Conservation (phyloP, 768 basidiomycete genomes). For the Psilocybe sp. region DNA sequence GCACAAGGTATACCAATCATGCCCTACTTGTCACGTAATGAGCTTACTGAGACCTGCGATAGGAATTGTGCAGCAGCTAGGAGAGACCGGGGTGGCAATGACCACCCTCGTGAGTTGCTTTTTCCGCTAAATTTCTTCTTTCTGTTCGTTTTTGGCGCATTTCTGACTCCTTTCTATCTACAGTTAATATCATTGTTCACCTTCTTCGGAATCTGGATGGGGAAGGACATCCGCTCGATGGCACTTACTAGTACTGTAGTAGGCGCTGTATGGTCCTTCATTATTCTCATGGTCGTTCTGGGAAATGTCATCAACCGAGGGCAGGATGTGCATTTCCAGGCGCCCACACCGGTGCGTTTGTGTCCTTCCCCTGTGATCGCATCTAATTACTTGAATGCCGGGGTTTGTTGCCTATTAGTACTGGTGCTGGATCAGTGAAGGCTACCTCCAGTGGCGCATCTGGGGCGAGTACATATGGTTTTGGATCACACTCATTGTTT, state of each 20-base stretch:
- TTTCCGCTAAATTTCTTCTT: background rate
- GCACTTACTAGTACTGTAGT: slow-evolving; percentile 23
- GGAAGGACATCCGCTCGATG: slow-evolving; percentile 23
- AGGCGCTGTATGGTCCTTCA: slow-evolving; percentile 29
- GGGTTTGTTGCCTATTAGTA: slow-evolving; percentile 15
- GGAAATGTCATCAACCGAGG: slow-evolving; percentile 22
- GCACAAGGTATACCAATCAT: slow-evolving; percentile 29
- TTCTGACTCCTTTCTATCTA: background rate
- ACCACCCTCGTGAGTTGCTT: slow-evolving; percentile 33
- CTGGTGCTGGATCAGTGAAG: slow-evolving; percentile 43
- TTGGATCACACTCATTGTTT: slow-evolving; percentile 36
- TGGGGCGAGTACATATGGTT: slow-evolving; percentile 45
- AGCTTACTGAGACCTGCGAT: background rate
- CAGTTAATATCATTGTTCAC: slow-evolving; percentile 40
- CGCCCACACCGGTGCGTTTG: slow-evolving; percentile 31
- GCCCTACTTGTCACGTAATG: background rate
- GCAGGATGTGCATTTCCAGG: slow-evolving; percentile 17
- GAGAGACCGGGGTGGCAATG: slow-evolving; percentile 40
- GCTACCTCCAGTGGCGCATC: slow-evolving; percentile 28
- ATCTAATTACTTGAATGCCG: too few species aligned
- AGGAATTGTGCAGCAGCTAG: slow-evolving; percentile 38
- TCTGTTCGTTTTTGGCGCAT: background rate
- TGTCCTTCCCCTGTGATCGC: too few species aligned
- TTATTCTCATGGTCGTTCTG: slow-evolving; percentile 29
- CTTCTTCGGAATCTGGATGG: slow-evolving; percentile 36